phyloP scores from a whole-genome alignment of 2,329 filamentous ascomycete genomes.

The Orbilia blumenaviensis region DNA sequence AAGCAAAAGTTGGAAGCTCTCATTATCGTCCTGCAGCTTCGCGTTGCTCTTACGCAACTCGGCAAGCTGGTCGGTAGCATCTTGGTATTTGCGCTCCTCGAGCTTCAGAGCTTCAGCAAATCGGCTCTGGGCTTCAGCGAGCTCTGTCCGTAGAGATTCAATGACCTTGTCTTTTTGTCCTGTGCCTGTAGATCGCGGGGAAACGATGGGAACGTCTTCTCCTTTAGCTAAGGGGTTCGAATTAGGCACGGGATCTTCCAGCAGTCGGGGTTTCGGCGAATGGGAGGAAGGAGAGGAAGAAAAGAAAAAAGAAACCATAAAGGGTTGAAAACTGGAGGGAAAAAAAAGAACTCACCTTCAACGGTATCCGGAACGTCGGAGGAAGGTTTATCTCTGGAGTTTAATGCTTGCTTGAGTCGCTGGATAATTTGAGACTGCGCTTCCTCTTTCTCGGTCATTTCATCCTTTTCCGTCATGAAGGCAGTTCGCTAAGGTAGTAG shows the following conservation, averaged over 20 bases:
- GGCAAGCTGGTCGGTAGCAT: slow-evolving; percentile 88
- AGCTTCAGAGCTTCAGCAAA: slow-evolving; percentile 89
- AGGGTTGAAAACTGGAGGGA: background rate
- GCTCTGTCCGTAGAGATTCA: slow-evolving; percentile 86
- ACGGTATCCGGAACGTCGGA: slow-evolving; percentile 38
- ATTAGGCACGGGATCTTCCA: slow-evolving; percentile 54
- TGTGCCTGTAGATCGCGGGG: slow-evolving; percentile 66
- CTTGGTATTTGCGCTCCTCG: slow-evolving; percentile 83
- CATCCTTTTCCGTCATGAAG: slow-evolving; percentile 76
- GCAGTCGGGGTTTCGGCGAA: slow-evolving; percentile 7
- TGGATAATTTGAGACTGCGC: slow-evolving; percentile 91
- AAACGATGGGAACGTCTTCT: slow-evolving; percentile 67
- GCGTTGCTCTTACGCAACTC: slow-evolving; percentile 96
- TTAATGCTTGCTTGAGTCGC: slow-evolving; percentile 86
- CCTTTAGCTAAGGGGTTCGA: slow-evolving; percentile 66
- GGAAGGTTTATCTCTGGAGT: slow-evolving; percentile 70
- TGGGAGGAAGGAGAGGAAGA: background rate
- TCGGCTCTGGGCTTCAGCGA: slow-evolving; percentile 95
- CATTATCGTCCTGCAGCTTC: slow-evolving; percentile 96
- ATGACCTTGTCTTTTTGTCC: slow-evolving; percentile 97
- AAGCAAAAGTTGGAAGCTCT: slow-evolving; percentile 94
- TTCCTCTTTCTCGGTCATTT: slow-evolving; percentile 82
- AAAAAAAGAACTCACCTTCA: slow-evolving; percentile 30
- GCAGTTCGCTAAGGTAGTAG: slow-evolving; percentile 52
- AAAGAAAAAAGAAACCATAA: background rate